Conservation (phyloP, 306 rosid species). For the Glycine latifolia region DNA sequence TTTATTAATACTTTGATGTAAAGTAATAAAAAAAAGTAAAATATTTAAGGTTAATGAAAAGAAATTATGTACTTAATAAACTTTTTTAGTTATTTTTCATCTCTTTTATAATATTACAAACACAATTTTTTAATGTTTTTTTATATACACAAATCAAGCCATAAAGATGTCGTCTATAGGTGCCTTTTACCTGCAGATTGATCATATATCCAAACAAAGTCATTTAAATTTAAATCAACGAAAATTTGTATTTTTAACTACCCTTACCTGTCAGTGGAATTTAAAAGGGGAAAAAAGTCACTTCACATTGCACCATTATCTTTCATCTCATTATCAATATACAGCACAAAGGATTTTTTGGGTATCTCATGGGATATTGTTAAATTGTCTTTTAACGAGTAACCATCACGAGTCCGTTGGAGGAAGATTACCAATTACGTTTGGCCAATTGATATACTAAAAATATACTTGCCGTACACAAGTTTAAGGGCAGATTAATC, state of each 20-base stretch:
- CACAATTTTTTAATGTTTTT: too few species aligned
- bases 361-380: neutral
- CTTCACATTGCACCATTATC: neutral
- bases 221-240: neutral
- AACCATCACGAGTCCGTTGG: neutral
- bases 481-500: neutral
- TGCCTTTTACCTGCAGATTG: neutral
- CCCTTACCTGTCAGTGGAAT: neutral
- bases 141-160: neutral
- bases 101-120: too few species aligned
- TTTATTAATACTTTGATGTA: too few species aligned
- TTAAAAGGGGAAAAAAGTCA: neutral
- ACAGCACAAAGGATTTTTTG: too few species aligned
- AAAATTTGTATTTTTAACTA: neutral
- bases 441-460: neutral
- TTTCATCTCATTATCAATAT: neutral
- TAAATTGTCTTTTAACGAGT: neutral
- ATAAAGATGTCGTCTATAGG: neutral
- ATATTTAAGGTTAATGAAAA: too few species aligned
- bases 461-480: neutral
- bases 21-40: too few species aligned
- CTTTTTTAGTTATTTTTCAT: too few species aligned
- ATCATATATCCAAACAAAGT: neutral
- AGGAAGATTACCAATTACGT: neutral
- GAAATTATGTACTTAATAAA: too few species aligned